These are phyloP conservation scores for Aureobasidium lini DNA, from an alignment of 2,329 filamentous ascomycete species.

Conservation along the genomic window DNA sequence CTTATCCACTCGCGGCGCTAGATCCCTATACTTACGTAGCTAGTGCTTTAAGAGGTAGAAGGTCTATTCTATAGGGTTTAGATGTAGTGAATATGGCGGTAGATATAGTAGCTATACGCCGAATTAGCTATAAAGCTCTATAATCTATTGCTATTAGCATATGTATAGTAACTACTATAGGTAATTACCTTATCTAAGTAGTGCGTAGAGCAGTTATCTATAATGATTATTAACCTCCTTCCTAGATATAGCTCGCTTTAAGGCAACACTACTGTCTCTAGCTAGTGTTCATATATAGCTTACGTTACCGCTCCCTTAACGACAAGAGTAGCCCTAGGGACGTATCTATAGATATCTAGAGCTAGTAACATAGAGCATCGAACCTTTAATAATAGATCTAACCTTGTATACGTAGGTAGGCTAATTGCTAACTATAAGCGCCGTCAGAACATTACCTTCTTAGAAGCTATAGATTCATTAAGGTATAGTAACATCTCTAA, in stretches of 20 bases:
- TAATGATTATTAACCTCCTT: not conserved
- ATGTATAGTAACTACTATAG: not conserved
- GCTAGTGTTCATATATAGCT: not conserved
- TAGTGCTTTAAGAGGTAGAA: not conserved
- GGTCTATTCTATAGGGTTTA: not conserved
- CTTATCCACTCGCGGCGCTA: not conserved
- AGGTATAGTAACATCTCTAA: not conserved
- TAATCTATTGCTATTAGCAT: not conserved
- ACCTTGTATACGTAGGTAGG: not conserved
- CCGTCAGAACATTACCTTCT: too few species aligned
- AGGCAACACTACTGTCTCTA: not conserved
- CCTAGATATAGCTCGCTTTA: not conserved
- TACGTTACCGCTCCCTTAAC: not conserved
- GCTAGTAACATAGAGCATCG: not conserved
- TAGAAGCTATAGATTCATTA: not conserved
- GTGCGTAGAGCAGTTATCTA: not conserved
- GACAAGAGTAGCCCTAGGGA: not conserved
- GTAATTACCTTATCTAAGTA: not conserved
- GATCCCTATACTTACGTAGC: not conserved
- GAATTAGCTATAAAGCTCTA: not conserved
- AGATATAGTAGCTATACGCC: not conserved
- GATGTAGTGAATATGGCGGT: not conserved
- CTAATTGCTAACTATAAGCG: not conserved
- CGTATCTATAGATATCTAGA: not conserved
- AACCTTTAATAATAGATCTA: not conserved